Base-by-base conservation (phyloP, 2,329 filamentous ascomycete genomes). In the Bipolaris sorokiniana region DNA sequence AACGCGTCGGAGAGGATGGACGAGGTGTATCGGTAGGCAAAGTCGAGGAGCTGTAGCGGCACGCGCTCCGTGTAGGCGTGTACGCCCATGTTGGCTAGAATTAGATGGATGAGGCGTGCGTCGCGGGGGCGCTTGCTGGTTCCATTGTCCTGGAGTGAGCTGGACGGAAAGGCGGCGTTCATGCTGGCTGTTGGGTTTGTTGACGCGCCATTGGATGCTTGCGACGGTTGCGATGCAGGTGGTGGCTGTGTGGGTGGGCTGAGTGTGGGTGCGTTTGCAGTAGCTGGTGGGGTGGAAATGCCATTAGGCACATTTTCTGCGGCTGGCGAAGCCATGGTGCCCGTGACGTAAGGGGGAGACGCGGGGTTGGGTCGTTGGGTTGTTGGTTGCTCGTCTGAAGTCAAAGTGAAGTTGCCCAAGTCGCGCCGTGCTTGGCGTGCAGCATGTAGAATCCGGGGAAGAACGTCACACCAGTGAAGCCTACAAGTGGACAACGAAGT, bases 51-150 rank as follows among this genome's bases (percentile, higher is more conserved):
- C 56, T 93, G 87, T 0, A 94, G 84, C 0, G 91, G 91, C 1
- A 95, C 90, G 69, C 91, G 90, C 75, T 90, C 86, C 75, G 94
- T 90, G 81, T 92, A 95, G 38, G 88, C 83, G 4, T 88, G 88
- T 9, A 94, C 90, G 70, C 90, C 90, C 68, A 92, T 88, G 7
- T 89, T 89, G 18, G 88, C 88, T 47, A 95, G 86, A 49, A 95
- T 85, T 16, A 93, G 86, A 78, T 94, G 90, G 68, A 95, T 86
- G 13, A 92, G 86, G 69, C 90, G 88, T 15, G 89, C 86, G 76
- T 95, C 91, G 77, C 90, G 89, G 0, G 91, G 91, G 3, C 89
- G 86, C 48, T 82, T 77, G 23, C 59, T 53, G 4, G 63, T 54
- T 11, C 75, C 76, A 0, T 54, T 58, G 61, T 77, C 73, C 57